Evolutionary conservation across 495 filamentous ascomycete species (phyloP).

Genomic region (Aspergillus taichungensis): DNA sequence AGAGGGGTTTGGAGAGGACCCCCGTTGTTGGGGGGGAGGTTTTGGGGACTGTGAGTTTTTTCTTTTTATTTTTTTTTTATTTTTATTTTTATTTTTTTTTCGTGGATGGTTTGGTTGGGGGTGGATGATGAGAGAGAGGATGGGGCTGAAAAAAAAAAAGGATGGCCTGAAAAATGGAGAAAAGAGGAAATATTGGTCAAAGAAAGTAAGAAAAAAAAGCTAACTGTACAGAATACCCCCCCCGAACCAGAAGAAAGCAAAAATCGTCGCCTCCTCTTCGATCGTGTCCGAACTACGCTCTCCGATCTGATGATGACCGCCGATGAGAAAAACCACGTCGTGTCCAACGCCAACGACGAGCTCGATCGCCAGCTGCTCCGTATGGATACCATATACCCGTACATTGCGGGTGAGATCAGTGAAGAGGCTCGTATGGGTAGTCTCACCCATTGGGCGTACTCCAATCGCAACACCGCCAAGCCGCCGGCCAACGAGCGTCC

Average conservation of each 20-base stretch:
- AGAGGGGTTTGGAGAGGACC: constrained; percentile 26
- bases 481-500: constrained; percentile 58
- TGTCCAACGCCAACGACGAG: constrained; percentile 80
- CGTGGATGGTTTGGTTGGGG: constrained; percentile 10
- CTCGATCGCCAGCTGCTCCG: constrained; percentile 77
- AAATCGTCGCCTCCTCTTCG: constrained; percentile 58
- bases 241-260: constrained; percentile 31
- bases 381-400: constrained; percentile 73
- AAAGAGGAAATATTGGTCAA: too few relatives aligned
- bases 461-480: constrained; percentile 64
- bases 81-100: constrained; percentile 1
- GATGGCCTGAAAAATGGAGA: too few relatives aligned
- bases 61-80: background rate
- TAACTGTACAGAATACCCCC: background rate
- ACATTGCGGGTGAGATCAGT: constrained; percentile 82
- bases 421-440: constrained; percentile 90
- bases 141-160: too few relatives aligned
- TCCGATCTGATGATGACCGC: constrained; percentile 72
- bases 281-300: constrained; percentile 49
- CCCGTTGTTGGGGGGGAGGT: constrained; percentile 34
- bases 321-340: constrained; percentile 95
- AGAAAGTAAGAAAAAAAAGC: too few relatives aligned
- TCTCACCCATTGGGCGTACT: constrained; percentile 90
- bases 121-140: constrained; percentile 13
- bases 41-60: constrained; percentile 23